Conservation (phyloP, 352 stramenopile genomes). For the Globisporangium paddicum region DNA sequence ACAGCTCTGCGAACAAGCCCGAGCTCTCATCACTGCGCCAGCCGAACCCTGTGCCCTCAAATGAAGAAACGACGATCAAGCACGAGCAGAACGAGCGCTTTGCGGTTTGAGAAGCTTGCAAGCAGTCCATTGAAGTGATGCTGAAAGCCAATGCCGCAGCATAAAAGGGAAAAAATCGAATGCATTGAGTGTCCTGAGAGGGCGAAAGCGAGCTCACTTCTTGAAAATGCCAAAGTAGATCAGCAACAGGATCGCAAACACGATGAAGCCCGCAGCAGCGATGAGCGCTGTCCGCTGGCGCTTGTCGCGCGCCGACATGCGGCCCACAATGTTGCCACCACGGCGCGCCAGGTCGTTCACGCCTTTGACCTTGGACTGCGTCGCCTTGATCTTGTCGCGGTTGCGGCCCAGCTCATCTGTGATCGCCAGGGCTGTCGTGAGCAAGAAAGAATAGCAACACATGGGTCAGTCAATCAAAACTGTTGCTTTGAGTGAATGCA, state of each 20-base stretch:
- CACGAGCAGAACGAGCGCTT: conserved; percentile 60
- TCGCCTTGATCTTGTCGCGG: conserved; percentile 82
- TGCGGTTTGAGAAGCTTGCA: conserved; percentile 35
- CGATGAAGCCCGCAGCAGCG: conserved; percentile 73
- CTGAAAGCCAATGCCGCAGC: not conserved
- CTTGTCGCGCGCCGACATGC: conserved; percentile 84
- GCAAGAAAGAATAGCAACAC: not conserved
- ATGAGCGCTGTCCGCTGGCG: conserved; percentile 67
- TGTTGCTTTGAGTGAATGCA: no score
- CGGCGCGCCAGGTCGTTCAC: conserved; percentile 84
- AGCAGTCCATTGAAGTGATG: not conserved
- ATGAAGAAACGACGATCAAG: conserved; percentile 45
- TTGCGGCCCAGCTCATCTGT: conserved; percentile 80
- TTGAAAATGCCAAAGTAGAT: conserved; percentile 91
- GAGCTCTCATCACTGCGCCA: conserved; percentile 26
- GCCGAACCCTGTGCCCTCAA: conserved; percentile 23
- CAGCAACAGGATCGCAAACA: conserved; percentile 76
- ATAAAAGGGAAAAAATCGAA: not conserved
- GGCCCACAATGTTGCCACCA: conserved; percentile 76
- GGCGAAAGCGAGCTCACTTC: conserved; percentile 32
- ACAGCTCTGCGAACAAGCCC: conserved; percentile 7
- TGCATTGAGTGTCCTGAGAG: conserved; percentile 3
- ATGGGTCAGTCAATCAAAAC: not conserved
- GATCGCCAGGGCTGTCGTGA: conserved; percentile 56
- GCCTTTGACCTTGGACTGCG: conserved; percentile 77